These are phyloP conservation scores for Clausena lansium DNA, from an alignment of 345 rosid species.

Conservation along the genomic window DNA sequence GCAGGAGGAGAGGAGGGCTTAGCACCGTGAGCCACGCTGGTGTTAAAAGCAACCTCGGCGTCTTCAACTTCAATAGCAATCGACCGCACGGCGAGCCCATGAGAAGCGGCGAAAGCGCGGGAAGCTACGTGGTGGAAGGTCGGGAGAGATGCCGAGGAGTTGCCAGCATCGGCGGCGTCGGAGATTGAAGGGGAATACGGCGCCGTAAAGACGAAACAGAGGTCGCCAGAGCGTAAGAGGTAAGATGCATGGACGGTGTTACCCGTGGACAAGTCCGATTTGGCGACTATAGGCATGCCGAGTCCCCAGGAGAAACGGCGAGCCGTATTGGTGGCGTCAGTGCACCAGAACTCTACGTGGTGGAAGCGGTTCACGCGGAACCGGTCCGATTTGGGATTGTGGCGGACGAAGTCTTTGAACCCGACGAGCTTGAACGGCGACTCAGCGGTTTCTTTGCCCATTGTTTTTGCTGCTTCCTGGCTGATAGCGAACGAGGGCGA, in stretches of 20 bases:
- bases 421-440: constrained; percentile 61
- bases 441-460: constrained; percentile 23
- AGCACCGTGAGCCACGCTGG: constrained; percentile 70
- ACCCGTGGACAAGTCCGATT: constrained; percentile 94
- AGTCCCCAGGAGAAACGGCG: constrained; percentile 94
- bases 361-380: constrained; percentile 72
- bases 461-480: no score
- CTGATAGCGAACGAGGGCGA: no score
- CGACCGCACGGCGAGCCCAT: constrained; percentile 76
- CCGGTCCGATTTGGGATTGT: constrained; percentile 71
- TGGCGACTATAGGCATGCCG: constrained; percentile 76
- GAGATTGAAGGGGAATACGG: constrained; percentile 80
- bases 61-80: constrained; percentile 73
- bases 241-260: constrained; percentile 80
- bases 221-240: constrained; percentile 77
- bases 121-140: constrained; percentile 38
- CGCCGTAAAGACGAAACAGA: constrained; percentile 77
- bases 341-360: constrained; percentile 92
- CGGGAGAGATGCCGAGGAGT: constrained; percentile 55
- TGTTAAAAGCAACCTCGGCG: constrained; percentile 55
- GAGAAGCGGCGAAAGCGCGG: constrained; percentile 56
- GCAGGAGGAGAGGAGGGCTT: constrained; percentile 48
- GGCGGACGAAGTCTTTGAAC: constrained; percentile 58
- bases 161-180: constrained; percentile 14
- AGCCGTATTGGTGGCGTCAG: constrained; percentile 75